Conservation (phyloP, 805 yeast genomes). For the Candida takata region DNA sequence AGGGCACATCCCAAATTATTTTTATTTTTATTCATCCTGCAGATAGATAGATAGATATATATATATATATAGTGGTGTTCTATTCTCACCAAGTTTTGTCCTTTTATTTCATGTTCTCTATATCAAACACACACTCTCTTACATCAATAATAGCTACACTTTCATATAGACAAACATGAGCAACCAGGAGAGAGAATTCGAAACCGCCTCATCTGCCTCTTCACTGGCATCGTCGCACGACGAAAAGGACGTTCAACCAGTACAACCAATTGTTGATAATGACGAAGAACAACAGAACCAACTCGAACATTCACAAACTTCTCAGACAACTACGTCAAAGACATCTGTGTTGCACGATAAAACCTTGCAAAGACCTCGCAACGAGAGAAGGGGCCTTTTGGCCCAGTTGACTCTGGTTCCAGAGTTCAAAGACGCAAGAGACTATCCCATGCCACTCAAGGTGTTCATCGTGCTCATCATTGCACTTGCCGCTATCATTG, state of each 20-base stretch:
- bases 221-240: constrained; percentile 1
- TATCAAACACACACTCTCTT: too few species aligned
- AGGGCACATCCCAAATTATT: too few species aligned
- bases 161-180: too few species aligned
- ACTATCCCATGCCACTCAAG: constrained; percentile 46
- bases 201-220: background rate
- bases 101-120: too few species aligned
- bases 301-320: too few species aligned
- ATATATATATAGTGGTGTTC: too few species aligned
- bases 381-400: constrained; percentile 46
- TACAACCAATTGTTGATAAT: background rate
- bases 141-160: too few species aligned
- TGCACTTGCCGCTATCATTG: constrained; percentile 69
- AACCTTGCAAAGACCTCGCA: constrained; percentile 11
- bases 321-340: background rate
- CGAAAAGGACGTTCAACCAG: background rate
- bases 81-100: too few species aligned
- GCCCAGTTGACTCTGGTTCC: constrained; percentile 46
- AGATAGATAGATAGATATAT: too few species aligned
- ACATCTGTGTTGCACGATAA: constrained; percentile 1
- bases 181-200: too few species aligned
- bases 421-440: constrained; percentile 68
- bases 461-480: constrained; percentile 52
- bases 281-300: too few species aligned
- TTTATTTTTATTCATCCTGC: too few species aligned